Evolutionary conservation across 2,329 filamentous ascomycete species (phyloP).

Genomic region (Trichothecium sympodiale): DNA sequence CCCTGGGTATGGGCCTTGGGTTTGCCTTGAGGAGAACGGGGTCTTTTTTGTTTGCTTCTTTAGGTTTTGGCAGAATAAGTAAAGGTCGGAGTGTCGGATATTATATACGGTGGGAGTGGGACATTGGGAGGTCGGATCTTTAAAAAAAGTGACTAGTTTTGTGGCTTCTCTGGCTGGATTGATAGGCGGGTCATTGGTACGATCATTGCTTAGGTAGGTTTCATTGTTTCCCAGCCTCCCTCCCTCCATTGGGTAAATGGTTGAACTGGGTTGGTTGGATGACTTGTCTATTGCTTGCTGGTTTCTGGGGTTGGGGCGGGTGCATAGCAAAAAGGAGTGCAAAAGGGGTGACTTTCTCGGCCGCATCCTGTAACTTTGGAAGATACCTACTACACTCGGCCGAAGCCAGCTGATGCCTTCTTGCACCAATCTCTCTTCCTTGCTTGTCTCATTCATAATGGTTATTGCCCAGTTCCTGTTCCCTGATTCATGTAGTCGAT

Average conservation of each 20-base stretch:
- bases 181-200: conserved; percentile 1
- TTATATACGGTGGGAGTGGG: not conserved
- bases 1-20: conserved; percentile 22
- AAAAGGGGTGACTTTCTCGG: too few species aligned
- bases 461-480: not conserved
- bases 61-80: conserved; percentile 17
- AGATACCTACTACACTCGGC: too few species aligned
- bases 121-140: too few species aligned
- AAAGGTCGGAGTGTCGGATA: conserved; percentile 26
- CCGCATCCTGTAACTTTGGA: too few species aligned
- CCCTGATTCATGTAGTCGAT: too few species aligned
- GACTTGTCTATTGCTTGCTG: conserved; percentile 5
- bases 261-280: conserved; percentile 4
- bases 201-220: conserved; percentile 6
- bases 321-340: conserved; percentile 33
- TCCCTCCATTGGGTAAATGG: conserved; percentile 13
- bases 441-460: conserved; percentile 5
- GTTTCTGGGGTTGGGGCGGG: conserved; percentile 19
- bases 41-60: conserved; percentile 20
- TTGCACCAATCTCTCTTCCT: conserved; percentile 4
- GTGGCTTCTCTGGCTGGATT: conserved; percentile 9
- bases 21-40: conserved; percentile 27
- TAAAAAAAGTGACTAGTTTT: conserved; percentile 27
- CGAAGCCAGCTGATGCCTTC: not conserved
- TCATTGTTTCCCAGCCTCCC: too few species aligned